phyloP scores from a whole-genome alignment of 805 yeast species.

The Candida michaelii region DNA sequence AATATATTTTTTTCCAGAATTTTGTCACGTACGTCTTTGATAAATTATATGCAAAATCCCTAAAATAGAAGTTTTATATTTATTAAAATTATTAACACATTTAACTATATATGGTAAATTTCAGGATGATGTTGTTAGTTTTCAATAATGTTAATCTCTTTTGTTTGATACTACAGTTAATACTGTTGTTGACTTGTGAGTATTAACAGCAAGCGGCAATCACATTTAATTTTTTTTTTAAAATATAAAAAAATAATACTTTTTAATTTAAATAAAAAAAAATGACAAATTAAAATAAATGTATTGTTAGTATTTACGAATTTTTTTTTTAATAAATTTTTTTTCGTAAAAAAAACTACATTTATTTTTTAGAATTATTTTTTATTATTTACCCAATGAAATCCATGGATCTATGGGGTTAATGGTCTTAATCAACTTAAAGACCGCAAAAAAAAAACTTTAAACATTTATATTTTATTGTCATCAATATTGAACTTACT shows the following conservation, averaged over 20 bases:
- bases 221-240: no score
- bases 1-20: constrained; percentile 3
- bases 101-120: background rate
- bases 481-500: no score
- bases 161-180: no score
- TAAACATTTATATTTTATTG: no score
- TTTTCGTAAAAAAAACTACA: constrained; percentile 4
- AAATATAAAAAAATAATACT: background rate
- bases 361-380: constrained; percentile 1
- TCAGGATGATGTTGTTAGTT: background rate
- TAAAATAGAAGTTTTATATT: no score
- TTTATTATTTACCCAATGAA: constrained; percentile 4
- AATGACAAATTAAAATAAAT: background rate
- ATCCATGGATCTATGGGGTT: background rate
- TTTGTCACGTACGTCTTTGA: constrained; percentile 2
- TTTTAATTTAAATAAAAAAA: background rate
- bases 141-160: no score
- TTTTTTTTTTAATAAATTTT: background rate
- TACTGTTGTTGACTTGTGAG: no score
- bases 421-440: no score
- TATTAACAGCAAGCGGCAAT: background rate
- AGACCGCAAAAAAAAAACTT: no score
- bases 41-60: background rate
- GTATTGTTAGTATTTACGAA: background rate
- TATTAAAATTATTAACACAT: no score